These are phyloP conservation scores for Zancudomyces culisetae DNA, from an alignment of 371 early-diverging fungal species.

Conservation along the genomic window DNA sequence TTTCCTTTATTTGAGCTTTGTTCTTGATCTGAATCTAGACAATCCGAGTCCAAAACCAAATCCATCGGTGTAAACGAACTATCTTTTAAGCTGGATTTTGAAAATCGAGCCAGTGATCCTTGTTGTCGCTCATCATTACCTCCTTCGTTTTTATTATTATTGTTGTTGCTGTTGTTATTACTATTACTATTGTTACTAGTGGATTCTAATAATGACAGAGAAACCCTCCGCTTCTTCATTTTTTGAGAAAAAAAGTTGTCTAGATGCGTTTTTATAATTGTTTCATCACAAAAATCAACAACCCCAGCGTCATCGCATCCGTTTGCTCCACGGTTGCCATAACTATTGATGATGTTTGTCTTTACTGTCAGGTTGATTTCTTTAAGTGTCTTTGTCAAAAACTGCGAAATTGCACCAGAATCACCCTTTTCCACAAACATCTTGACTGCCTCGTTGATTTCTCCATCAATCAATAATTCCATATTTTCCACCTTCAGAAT, in stretches of 20 bases:
- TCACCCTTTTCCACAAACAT: constrained; percentile 80
- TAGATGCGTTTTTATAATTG: background rate
- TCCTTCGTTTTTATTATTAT: background rate
- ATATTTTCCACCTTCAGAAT: constrained; percentile 34
- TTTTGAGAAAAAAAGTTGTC: no score
- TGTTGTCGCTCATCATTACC: background rate
- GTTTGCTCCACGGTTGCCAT: constrained; percentile 1
- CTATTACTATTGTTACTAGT: background rate
- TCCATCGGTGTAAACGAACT: background rate
- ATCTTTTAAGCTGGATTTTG: background rate
- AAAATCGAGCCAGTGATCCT: background rate
- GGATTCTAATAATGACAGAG: background rate
- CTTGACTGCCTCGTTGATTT: constrained; percentile 56
- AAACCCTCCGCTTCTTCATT: background rate
- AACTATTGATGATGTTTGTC: background rate
- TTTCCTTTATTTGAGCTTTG: background rate
- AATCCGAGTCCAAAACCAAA: no score
- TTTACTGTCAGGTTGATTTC: constrained; percentile 5
- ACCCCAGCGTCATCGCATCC: background rate
- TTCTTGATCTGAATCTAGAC: no score
- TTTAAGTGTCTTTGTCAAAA: constrained; percentile 14
- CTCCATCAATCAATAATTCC: constrained; percentile 46
- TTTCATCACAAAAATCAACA: background rate
- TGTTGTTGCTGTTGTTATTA: background rate
- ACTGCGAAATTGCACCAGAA: constrained; percentile 37